A percentile compares a stretch with the other conserved stretches of the same genome.
Evolutionary conservation across 768 basidiomycete genomes (phyloP).

Genomic region (Chalciporus pseudorubinellus): DNA sequence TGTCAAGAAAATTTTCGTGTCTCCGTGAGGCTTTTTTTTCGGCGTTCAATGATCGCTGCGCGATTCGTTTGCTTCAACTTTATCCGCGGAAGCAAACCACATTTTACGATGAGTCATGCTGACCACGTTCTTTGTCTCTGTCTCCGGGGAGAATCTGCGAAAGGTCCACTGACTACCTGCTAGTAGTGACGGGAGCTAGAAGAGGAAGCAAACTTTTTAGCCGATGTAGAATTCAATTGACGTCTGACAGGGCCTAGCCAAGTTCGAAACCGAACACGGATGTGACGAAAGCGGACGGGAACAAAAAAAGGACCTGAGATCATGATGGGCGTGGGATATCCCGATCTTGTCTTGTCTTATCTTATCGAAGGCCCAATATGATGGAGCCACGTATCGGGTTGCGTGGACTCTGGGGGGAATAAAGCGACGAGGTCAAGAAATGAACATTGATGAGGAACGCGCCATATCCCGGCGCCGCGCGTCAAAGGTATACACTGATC

Average conservation of each 20-base stretch:
- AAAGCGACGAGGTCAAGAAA: conserved; percentile 10
- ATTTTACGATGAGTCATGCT: not conserved
- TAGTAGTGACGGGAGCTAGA: not conserved
- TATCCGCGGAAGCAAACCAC: conserved; percentile 7
- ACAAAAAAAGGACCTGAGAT: conserved; percentile 9
- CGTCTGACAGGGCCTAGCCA: conserved; percentile 6
- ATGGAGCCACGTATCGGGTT: conserved; percentile 22
- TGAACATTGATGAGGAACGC: conserved; percentile 5
- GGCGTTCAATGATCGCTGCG: not conserved
- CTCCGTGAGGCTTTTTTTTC: not conserved
- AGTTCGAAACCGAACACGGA: conserved; percentile 6
- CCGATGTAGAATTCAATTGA: conserved; percentile 15
- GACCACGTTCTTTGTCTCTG: conserved; percentile 4
- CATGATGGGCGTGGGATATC: too few relatives aligned
- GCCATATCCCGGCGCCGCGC: not conserved
- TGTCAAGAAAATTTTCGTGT: not conserved
- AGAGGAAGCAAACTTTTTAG: not conserved
- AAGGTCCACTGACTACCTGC: not conserved
- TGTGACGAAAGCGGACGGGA: conserved; percentile 20
- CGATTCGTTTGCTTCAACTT: not conserved
- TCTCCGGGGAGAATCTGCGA: conserved; percentile 11
- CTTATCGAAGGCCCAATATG: conserved; percentile 27
- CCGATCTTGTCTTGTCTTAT: conserved; percentile 23
- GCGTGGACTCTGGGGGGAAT: conserved; percentile 12
- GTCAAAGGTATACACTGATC: conserved; percentile 1